Conservation (phyloP, 441 rosid species). For the Bruguiera hainesii region DNA sequence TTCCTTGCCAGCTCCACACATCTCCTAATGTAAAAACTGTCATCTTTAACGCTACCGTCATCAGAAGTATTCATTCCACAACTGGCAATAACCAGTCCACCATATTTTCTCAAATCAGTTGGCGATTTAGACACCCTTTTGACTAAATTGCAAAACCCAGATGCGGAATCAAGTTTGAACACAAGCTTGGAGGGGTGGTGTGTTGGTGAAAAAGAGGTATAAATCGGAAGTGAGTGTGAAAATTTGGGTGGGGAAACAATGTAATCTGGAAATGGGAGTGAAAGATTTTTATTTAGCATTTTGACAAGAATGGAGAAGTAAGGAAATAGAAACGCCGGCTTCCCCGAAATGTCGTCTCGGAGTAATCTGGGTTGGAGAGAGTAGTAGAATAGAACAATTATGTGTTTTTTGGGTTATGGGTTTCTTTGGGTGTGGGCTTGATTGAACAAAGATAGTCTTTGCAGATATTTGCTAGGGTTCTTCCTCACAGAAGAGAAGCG, state of each 20-base stretch:
- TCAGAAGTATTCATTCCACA: conserved; percentile 23
- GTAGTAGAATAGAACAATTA: too few species aligned
- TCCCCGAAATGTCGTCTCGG: too few species aligned
- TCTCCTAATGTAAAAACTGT: conserved; percentile 66
- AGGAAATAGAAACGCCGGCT: too few species aligned
- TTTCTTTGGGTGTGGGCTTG: too few species aligned
- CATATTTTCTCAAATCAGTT: conserved; percentile 15
- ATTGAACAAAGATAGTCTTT: too few species aligned
- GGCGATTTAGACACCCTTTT: conserved; percentile 28
- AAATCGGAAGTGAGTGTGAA: conserved; percentile 15
- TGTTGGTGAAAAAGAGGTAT: conserved; percentile 8
- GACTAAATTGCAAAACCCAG: conserved; percentile 28
- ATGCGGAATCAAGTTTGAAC: conserved; percentile 4
- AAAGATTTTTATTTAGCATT: too few species aligned
- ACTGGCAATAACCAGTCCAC: conserved; percentile 25
- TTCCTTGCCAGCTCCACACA: conserved; percentile 76
- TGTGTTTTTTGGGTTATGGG: too few species aligned
- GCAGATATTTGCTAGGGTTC: too few species aligned
- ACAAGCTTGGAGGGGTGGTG: conserved; percentile 10
- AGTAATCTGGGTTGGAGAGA: too few species aligned
- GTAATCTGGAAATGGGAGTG: conserved; percentile 17
- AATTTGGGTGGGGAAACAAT: conserved; percentile 6
- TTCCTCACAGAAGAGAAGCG: too few species aligned
- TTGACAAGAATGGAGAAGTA: too few species aligned
- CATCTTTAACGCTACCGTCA: conserved; percentile 31